Base-by-base conservation (phyloP, 1,284 basidiomycete species). In the Cutaneotrichosporon sp. region DNA sequence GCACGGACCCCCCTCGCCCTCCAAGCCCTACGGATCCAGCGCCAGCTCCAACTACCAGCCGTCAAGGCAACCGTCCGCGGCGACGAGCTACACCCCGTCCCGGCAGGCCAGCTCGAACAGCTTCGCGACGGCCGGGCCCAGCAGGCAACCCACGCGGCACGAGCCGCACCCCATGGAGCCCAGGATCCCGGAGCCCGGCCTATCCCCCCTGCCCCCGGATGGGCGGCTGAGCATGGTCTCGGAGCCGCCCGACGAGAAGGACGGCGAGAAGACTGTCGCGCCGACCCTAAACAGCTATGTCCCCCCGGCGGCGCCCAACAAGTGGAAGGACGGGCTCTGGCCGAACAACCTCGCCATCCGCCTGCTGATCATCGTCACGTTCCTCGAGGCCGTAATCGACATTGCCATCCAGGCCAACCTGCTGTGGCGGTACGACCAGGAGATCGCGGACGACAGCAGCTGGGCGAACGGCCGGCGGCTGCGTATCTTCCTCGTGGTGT, bases 401-500 rank as follows among this genome's bases (percentile, higher is more conserved):
- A 80, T 95, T 60, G 86, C 86, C 52, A 92, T 95, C 38, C 64
- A 79, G 76, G 73, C 68, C 18, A 77, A 78, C 53, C 73, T 80
- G 22, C 67, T 78, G 3, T 76, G 72, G 66, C 70, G 79, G 3
- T 77, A 77, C 68, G 71, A 74, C 31, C 66, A 74, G 46, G 64
- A 68, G 20, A 71, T 53, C 47, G 13, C 25, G 20, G 33, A 20
- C 33, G 33, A 36, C n/a, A 69, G 75, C 18, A 72, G 80, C 27
- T 59, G 70, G 43, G 71, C 71, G 59, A 75, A 78, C 67, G 71
- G 79, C 73, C 74, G 82, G 49, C 86, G 87, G 74, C 87, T 95
- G 84, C 90, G 91, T 18, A 90, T 94, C 50, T 95, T 94, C 79
- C 86, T 95, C 54, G 85, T 85, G 67, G 89, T 95, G 56, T 95